Base-by-base conservation (phyloP, 495 filamentous ascomycete genomes). In the Geoglossum glabrum region DNA sequence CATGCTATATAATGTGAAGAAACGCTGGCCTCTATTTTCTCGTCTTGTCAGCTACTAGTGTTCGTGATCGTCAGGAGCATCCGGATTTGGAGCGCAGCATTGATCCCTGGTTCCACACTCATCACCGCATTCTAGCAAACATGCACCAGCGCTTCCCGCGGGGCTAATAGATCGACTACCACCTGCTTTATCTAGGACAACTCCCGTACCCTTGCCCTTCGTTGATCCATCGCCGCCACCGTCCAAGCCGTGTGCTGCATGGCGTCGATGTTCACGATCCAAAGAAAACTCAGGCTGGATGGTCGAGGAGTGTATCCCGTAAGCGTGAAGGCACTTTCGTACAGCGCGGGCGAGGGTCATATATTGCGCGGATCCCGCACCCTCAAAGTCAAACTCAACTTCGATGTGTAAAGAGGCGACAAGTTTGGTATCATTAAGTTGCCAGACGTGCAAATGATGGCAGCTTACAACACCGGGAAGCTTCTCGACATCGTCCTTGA, bases 381-480 rank as follows among this genome's bases (percentile, higher is more conserved):
- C 80, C 63, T 83, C 77, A 68, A 81, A 78, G 63, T 89, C 83
- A 27, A 80, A 84, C 38, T 80, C 81, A 13, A 97, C 83, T 65
- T 93, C 86, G 51, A 98, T 84, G 66, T 98, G 92, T 64, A 98
- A 76, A 0, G 83, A 87, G 3, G 93, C 89, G 21, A 98, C 82
- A 33, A 93, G 74, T 71, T 95, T 94, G 13, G 88, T 87, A 64
- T 96, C 90, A 45, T 82, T 92, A 28, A 98, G 77, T 67, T 96
- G 90, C 92, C 92, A 98, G 60, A 98, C 89, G 67, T 98, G 92
- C 11, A 98, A 74, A 64, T 98, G 89, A 70, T 98, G 92, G 59
- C 89, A 92, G 65, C 83, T 85, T 60, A 87, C 71, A 34, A 98
- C 81, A 46, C 90, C 90, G 0, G 81, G 84, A 15, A 97, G 79